phyloP scores from a whole-genome alignment of 1,284 basidiomycete species.

The Athelia sp. region DNA sequence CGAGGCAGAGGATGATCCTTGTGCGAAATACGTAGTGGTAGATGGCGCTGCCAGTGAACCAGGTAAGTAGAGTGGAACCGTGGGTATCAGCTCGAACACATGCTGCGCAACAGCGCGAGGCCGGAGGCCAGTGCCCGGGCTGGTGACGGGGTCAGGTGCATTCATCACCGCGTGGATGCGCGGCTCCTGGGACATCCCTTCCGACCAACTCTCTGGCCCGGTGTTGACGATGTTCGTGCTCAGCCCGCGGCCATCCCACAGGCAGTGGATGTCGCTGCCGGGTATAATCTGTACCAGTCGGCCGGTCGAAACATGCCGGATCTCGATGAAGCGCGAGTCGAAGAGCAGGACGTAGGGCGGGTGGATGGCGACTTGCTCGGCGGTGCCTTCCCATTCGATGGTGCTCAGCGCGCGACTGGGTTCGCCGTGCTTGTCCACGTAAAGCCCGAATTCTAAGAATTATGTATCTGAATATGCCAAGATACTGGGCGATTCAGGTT shows the following conservation, averaged over 20 bases:
- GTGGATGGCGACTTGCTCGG: slow-evolving; percentile 84
- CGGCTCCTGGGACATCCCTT: slow-evolving; percentile 56
- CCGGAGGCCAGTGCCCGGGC: slow-evolving; percentile 29
- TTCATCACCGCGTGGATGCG: slow-evolving; percentile 76
- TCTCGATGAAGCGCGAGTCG: slow-evolving; percentile 89
- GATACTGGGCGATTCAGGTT: background rate
- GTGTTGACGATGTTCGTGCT: slow-evolving; percentile 30
- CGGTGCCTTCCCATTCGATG: slow-evolving; percentile 95
- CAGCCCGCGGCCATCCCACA: slow-evolving; percentile 80
- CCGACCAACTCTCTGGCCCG: slow-evolving; percentile 36
- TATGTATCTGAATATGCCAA: slow-evolving; percentile 6
- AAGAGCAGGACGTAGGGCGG: slow-evolving; percentile 89
- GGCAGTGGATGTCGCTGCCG: slow-evolving; percentile 76
- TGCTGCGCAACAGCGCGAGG: slow-evolving; percentile 56
- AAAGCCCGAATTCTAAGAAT: slow-evolving; percentile 85
- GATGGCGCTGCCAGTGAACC: slow-evolving; percentile 61
- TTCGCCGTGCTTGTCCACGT: slow-evolving; percentile 84
- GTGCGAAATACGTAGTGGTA: slow-evolving; percentile 56
- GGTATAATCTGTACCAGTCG: slow-evolving; percentile 87
- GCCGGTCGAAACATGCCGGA: slow-evolving; percentile 82
- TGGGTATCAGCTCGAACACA: slow-evolving; percentile 79
- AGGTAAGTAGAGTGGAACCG: slow-evolving; percentile 63
- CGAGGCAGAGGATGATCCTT: slow-evolving; percentile 47
- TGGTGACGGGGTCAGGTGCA: slow-evolving; percentile 36
- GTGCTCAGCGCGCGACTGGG: slow-evolving; percentile 69